These are phyloP conservation scores for Sporothrix sp. DNA, from an alignment of 2,329 filamentous ascomycete species.

Conservation along the genomic window DNA sequence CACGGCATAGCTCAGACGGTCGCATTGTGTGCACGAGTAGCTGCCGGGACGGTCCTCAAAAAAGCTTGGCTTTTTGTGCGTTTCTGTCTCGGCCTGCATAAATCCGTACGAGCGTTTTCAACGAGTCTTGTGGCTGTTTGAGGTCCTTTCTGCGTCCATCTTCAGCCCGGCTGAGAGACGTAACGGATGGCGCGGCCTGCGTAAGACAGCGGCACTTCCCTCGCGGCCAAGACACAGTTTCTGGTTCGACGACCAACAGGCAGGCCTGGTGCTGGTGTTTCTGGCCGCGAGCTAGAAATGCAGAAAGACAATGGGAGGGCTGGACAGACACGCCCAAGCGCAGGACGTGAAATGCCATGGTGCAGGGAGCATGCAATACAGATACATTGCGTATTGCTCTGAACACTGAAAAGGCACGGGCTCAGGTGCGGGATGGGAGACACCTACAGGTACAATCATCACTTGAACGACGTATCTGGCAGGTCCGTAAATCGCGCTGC, in stretches of 20 bases:
- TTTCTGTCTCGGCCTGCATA: background rate
- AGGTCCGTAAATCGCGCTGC: background rate
- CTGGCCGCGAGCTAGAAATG: too few species aligned
- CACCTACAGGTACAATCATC: too few species aligned
- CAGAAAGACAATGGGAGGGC: too few species aligned
- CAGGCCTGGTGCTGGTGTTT: background rate
- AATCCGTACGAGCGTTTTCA: background rate
- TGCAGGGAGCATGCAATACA: too few species aligned
- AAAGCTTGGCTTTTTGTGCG: constrained; percentile 1
- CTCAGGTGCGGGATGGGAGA: background rate
- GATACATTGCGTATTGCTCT: too few species aligned
- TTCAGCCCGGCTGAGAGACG: background rate
- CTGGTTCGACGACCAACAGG: constrained; percentile 3
- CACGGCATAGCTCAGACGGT: too few species aligned
- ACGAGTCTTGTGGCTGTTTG: background rate
- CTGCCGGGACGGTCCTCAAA: constrained; percentile 6
- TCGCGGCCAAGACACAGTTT: constrained; percentile 2
- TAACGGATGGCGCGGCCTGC: too few species aligned
- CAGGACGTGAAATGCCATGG: background rate
- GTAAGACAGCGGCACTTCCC: background rate
- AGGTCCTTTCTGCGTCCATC: background rate
- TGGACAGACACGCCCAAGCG: too few species aligned
- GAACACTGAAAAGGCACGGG: background rate
- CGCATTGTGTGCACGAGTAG: background rate
- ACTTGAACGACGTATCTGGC: background rate